phyloP scores from a whole-genome alignment of 106 monocot genomes.

The Phalaenopsis equestris region DNA sequence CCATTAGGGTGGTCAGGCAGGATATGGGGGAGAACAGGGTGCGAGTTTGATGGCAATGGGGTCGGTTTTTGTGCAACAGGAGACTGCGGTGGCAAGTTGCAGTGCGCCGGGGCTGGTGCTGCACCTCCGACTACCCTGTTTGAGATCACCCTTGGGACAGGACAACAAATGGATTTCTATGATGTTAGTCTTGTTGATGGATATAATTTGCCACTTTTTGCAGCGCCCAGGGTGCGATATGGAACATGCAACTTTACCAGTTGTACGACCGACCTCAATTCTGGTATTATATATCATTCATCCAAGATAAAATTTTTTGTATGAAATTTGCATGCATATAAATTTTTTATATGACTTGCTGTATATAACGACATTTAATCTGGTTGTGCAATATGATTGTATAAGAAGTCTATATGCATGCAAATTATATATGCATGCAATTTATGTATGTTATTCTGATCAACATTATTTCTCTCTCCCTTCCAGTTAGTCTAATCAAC shows the following conservation, averaged over 20 bases:
- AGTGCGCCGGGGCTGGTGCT: conserved; percentile 59
- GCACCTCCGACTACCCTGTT: conserved; percentile 68
- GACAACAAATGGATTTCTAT: conserved; percentile 43
- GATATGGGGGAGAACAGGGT: conserved; percentile 60
- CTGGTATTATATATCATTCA: conserved; percentile 21
- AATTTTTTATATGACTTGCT: too few relatives aligned
- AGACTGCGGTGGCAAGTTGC: conserved; percentile 50
- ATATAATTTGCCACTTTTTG: conserved; percentile 53
- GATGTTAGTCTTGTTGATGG: conserved; percentile 77
- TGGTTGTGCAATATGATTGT: too few relatives aligned
- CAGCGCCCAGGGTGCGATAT: conserved; percentile 17
- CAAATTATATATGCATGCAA: too few relatives aligned
- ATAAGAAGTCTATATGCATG: too few relatives aligned
- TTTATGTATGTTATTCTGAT: too few relatives aligned
- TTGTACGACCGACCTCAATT: conserved; percentile 59
- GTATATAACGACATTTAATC: too few relatives aligned
- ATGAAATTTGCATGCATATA: too few relatives aligned
- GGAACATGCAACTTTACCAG: conserved; percentile 25
- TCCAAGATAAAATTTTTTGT: too few relatives aligned
- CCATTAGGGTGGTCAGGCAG: conserved; percentile 71
- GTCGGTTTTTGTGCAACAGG: conserved; percentile 44
- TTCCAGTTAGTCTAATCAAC: too few relatives aligned
- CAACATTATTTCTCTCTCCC: too few relatives aligned
- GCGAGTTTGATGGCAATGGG: conserved; percentile 19
- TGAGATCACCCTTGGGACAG: conserved; percentile 65